Base-by-base conservation (phyloP, 208 protist genomes). In the Crithidia brevicula region DNA sequence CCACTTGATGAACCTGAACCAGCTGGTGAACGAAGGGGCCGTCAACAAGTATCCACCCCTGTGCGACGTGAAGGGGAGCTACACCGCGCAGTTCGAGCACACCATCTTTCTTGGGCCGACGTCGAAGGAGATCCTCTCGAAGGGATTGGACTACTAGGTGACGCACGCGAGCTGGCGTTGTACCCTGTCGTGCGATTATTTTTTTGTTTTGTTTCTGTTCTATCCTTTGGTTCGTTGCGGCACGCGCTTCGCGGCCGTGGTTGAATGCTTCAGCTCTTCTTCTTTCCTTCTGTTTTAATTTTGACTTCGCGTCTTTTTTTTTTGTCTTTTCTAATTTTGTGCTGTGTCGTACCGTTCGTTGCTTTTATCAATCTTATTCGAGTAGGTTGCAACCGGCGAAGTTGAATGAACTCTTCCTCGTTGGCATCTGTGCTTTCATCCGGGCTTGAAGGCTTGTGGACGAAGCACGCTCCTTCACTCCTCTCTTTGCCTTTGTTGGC, bases 31-130 rank as follows among this genome's bases (percentile, higher is more conserved):
- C 18, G 67, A 74, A 15, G 98, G 95, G 36, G 82, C 97, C 16
- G 91, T 99, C 22, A 88, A 97, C 56, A 78, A 93, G 16, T 99
- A 99, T 77, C 98, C 98, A 20, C 98, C 98, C 20, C 91, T 99
- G 31, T 90, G 79, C 52, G 99, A 99, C 79, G 76, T 98, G 30
- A 92, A 93, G 31, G 98, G 99, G 22, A 96, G 86, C 61, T 99
- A 99, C 79, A 98, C 97, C 6, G 97, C 98, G 20, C 99, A 99
- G 88, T 99, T 91, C 58, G 98, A 99, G 81, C 98, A 99, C 76
- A 99, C 98, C 16, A 85, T 99, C 60, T 67, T 98, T 38, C 83
- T 99, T 23, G 78, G 88, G 36, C 96, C 97, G 22, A 98, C 95
- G 5, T 96, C 92, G 45, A 99, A 99, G 85, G 98, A 99, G 77